phyloP scores from a whole-genome alignment of 495 filamentous ascomycete species.

The Lasiosphaeriaceae sp. region DNA sequence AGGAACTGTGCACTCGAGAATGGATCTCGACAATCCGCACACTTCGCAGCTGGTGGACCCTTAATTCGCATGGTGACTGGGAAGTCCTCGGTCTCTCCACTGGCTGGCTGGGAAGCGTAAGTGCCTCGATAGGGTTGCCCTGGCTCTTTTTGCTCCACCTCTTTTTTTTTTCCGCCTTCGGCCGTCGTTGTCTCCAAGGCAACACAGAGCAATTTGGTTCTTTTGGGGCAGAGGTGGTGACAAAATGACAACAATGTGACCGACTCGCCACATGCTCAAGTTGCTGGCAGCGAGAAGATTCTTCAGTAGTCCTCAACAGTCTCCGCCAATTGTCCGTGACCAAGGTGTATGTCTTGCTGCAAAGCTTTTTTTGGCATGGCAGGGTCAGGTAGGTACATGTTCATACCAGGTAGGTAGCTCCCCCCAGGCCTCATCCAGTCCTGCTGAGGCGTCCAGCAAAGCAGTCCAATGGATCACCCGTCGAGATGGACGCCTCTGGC shows the following conservation, averaged over 20 bases:
- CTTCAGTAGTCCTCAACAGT: neutral
- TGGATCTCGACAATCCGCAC: too few relatives aligned
- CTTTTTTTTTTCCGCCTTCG: neutral
- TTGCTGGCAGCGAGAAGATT: neutral
- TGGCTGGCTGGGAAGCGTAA: neutral
- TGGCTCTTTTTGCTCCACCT: neutral
- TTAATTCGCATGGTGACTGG: too few relatives aligned
- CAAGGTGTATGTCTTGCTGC: neutral
- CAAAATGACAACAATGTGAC: neutral
- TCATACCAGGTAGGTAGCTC: neutral
- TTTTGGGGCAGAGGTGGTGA: neutral
- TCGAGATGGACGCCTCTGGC: neutral
- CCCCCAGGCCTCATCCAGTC: neutral
- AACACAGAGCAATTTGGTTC: neutral
- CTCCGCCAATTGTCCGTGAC: neutral
- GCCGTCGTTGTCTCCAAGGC: constrained; percentile 4
- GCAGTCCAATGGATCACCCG: neutral
- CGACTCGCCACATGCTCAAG: neutral
- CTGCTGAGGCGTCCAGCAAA: neutral
- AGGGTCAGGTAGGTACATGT: neutral
- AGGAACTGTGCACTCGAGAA: too few relatives aligned
- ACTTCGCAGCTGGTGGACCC: too few relatives aligned
- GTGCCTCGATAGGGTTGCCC: neutral
- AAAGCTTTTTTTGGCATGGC: neutral
- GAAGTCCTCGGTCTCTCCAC: neutral